phyloP scores from a whole-genome alignment of 495 filamentous ascomycete genomes.

The Penicillium silybi region DNA sequence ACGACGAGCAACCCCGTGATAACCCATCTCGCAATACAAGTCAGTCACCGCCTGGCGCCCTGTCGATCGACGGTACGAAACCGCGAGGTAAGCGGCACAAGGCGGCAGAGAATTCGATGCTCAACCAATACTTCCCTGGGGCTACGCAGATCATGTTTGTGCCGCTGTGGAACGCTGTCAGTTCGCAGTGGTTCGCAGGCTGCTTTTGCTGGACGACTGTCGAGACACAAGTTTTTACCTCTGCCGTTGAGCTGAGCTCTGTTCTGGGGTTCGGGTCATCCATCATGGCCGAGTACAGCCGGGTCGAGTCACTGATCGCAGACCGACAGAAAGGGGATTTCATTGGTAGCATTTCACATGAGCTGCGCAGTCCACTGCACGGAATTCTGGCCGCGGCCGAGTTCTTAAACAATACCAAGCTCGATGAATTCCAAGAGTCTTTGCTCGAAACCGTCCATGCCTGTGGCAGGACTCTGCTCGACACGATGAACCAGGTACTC shows the following conservation, averaged over 20 bases:
- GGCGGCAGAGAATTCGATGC: slow-evolving; percentile 36
- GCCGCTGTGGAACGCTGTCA: slow-evolving; percentile 68
- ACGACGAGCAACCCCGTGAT: slow-evolving; percentile 27
- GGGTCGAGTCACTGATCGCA: slow-evolving; percentile 54
- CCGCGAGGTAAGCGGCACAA: slow-evolving; percentile 34
- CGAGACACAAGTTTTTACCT: slow-evolving; percentile 40
- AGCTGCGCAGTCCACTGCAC: slow-evolving; percentile 73
- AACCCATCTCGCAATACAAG: slow-evolving; percentile 6
- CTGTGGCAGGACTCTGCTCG: slow-evolving; percentile 70
- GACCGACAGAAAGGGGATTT: slow-evolving; percentile 69
- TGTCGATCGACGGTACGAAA: slow-evolving; percentile 34
- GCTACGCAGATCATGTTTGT: slow-evolving; percentile 45
- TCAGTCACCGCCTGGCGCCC: slow-evolving; percentile 5
- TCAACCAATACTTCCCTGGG: slow-evolving; percentile 45
- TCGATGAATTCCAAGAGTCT: slow-evolving; percentile 55
- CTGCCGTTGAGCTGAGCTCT: slow-evolving; percentile 44
- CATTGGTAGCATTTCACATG: slow-evolving; percentile 76
- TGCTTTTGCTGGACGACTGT: slow-evolving; percentile 58
- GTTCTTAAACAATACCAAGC: slow-evolving; percentile 49
- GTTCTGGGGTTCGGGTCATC: slow-evolving; percentile 63
- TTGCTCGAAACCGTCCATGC: slow-evolving; percentile 70
- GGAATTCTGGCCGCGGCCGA: slow-evolving; percentile 71
- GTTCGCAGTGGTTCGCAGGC: slow-evolving; percentile 65
- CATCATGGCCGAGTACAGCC: slow-evolving; percentile 65
- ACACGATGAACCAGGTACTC: slow-evolving; percentile 74